Evolutionary conservation across 345 rosid species (phyloP).

Genomic region (Orychophragmus violaceus): DNA sequence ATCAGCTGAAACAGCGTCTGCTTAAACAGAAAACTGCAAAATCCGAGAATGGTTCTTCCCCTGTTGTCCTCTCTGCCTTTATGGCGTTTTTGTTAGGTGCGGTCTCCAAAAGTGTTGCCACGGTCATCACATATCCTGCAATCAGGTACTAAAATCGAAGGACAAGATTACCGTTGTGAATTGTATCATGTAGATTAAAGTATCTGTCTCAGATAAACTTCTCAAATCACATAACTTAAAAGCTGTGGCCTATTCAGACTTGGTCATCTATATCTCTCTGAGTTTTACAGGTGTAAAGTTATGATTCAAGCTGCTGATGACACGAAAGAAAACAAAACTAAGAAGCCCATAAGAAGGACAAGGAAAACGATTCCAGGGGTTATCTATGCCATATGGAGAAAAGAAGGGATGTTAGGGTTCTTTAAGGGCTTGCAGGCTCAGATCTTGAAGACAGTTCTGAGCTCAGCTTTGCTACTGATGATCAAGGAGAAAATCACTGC

Average conservation of each 20-base stretch:
- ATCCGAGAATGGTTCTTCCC: slow-evolving; percentile 37
- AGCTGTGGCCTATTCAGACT: neutral
- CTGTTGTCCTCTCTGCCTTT: slow-evolving; percentile 66
- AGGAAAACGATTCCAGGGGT: slow-evolving; percentile 49
- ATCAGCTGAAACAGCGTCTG: slow-evolving; percentile 76
- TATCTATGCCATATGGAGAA: slow-evolving; percentile 54
- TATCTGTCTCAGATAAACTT: neutral
- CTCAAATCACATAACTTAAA: neutral
- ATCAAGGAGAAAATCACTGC: slow-evolving; percentile 84
- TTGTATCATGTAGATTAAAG: neutral
- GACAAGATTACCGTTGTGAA: neutral
- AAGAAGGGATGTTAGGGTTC: slow-evolving; percentile 71
- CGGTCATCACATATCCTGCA: slow-evolving; percentile 83
- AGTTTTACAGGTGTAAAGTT: slow-evolving; percentile 69
- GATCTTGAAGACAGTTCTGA: slow-evolving; percentile 84
- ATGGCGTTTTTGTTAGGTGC: slow-evolving; percentile 86
- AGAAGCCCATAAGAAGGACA: slow-evolving; percentile 29
- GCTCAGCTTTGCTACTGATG: slow-evolving; percentile 91
- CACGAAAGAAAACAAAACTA: slow-evolving; percentile 37
- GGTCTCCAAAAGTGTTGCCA: slow-evolving; percentile 77
- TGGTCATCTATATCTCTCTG: neutral
- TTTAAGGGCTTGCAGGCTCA: slow-evolving; percentile 84
- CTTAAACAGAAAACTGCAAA: slow-evolving; percentile 42
- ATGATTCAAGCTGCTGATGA: slow-evolving; percentile 75
- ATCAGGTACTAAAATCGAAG: slow-evolving; percentile 55